These are phyloP conservation scores for Ampelocalamus luodianensis DNA, from an alignment of 176 grass and related monocot species.

Conservation along the genomic window DNA sequence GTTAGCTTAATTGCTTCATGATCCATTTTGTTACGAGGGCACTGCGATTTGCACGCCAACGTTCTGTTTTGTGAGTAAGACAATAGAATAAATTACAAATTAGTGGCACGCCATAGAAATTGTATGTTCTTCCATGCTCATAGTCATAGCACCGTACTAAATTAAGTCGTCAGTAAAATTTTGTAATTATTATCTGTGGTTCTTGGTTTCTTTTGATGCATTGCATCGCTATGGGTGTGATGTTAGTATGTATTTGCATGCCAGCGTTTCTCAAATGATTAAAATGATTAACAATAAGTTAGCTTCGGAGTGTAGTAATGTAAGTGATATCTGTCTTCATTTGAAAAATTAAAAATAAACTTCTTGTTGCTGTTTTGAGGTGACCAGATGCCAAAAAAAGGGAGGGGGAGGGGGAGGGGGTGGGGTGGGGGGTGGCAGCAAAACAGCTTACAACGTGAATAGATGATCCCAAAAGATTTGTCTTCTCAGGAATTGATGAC, in stretches of 20 bases:
- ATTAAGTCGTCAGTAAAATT: no score
- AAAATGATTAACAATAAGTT: no score
- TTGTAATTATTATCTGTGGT: not conserved
- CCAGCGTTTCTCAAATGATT: not conserved
- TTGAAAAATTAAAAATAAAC: not conserved
- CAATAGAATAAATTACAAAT: not conserved
- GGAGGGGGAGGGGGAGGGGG: no score
- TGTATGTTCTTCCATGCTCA: not conserved
- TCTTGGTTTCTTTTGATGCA: not conserved
- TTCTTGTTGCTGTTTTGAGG: not conserved
- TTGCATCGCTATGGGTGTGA: no score
- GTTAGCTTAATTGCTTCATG: not conserved
- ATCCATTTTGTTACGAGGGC: conserved; percentile 13
- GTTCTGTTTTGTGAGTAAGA: not conserved
- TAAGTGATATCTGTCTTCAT: not conserved
- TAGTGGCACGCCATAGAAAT: not conserved
- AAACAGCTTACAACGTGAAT: no score
- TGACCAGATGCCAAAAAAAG: not conserved
- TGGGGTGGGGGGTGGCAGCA: no score
- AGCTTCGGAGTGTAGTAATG: not conserved
- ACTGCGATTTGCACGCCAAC: not conserved
- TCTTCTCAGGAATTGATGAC: no score
- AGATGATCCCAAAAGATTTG: no score
- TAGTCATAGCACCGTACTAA: no score
- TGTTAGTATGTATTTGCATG: not conserved